Evolutionary conservation across 2,329 filamentous ascomycete species (phyloP).

Genomic region (Orbilia ellipsospora): DNA sequence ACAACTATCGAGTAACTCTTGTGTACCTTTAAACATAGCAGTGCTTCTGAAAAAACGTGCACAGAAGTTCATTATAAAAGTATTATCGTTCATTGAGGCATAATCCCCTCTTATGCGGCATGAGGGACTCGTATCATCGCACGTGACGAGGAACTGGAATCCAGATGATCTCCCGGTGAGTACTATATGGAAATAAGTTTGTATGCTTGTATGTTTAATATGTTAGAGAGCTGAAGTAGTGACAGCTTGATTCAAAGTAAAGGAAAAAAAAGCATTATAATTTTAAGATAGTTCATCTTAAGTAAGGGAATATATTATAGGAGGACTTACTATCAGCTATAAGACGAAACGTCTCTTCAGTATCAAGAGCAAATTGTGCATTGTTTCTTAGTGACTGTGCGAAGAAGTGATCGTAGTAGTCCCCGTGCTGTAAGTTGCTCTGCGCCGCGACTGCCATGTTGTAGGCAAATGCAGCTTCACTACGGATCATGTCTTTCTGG

Average conservation of each 20-base stretch:
- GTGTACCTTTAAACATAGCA: neutral
- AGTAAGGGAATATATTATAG: conserved; percentile 4
- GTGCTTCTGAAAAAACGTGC: conserved; percentile 1
- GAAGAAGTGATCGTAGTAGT: conserved; percentile 4
- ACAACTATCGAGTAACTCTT: conserved; percentile 6
- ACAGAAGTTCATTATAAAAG: conserved; percentile 2
- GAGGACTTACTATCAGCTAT: conserved; percentile 4
- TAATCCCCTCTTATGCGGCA: conserved; percentile 1
- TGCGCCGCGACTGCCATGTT: conserved; percentile 2
- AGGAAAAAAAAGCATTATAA: conserved; percentile 4
- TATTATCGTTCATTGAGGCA: conserved; percentile 4
- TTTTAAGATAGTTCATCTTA: conserved; percentile 7
- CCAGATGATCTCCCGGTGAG: conserved; percentile 1
- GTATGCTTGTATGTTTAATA: conserved; percentile 7
- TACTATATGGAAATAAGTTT: conserved; percentile 5
- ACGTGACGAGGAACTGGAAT: neutral
- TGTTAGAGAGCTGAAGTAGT: conserved; percentile 6
- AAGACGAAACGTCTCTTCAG: conserved; percentile 2
- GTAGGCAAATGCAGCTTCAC: conserved; percentile 1
- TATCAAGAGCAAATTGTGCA: conserved; percentile 6
- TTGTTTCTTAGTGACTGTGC: conserved; percentile 4
- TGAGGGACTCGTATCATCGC: neutral
- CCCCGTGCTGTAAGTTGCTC: conserved; percentile 4
- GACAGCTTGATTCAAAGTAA: conserved; percentile 4
- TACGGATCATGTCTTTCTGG: conserved; percentile 5